Base-by-base conservation (phyloP, 1,284 basidiomycete genomes). In the Boletus mariae region DNA sequence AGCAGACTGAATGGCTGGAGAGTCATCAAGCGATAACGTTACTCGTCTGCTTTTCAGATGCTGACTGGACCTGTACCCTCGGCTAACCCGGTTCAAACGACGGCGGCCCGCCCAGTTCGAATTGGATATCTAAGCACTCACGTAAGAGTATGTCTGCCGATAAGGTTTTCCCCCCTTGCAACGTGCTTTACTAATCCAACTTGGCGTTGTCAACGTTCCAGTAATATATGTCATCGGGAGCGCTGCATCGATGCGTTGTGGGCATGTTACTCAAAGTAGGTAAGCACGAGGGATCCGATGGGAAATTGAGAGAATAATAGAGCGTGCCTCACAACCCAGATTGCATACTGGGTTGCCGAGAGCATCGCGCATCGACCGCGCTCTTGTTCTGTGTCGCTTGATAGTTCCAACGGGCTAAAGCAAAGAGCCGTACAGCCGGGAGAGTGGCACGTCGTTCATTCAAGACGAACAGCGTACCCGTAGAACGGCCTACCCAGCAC, bases 211-310 rank as follows among this genome's bases (percentile, higher is more conserved):
- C 17, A 17, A 20, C 8, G 40, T 25, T 41, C 10, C 20, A 12
- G 23, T 41, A 32, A 41, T 20, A 17, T 25, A 25, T 25, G 40
- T 12, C 40, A 41, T 38, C 10, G 40, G 17, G 13, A 17, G 28
- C 34, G 53, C 29, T 25, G 35, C 40, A 29, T 56, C 45, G 53
- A 40, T 34, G 53, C 34, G 28, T 23, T 49, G 35, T 32, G 6
- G 5, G 55, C 8, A 35, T 53, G 26, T 40, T 40, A 11, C 10
- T 9, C n/a, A n/a, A 26, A 25, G 23, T 49, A 32, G 35, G 38
- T 23, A 41, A 40, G 13, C 17, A 25, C 25, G 35, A 40, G 34
- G 43, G n/a, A 5, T 25, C 25, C 7, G 13, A 28, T 4, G 13
- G 29, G 43, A 45, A 32, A 7, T 45, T 10, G 9, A 44, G 28